Conservation (phyloP, 2,329 filamentous ascomycete genomes). For the Colletotrichum karsti region DNA sequence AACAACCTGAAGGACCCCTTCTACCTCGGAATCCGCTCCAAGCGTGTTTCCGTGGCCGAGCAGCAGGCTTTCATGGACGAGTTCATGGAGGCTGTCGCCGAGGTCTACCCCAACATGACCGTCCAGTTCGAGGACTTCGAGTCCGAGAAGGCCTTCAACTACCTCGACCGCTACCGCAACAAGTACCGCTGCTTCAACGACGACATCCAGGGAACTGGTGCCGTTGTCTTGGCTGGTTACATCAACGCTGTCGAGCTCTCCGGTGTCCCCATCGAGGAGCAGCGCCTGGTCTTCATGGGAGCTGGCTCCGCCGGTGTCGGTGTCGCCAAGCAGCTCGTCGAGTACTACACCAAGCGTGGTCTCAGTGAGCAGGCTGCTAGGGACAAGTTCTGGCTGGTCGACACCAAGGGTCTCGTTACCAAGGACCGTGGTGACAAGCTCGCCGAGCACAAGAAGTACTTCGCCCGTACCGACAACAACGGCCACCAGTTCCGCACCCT, state of each 20-base stretch:
- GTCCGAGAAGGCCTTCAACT: slow-evolving; percentile 89
- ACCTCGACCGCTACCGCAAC: slow-evolving; percentile 88
- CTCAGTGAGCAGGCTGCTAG: slow-evolving; percentile 87
- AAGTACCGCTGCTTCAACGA: slow-evolving; percentile 98
- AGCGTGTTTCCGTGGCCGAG: slow-evolving; percentile 79
- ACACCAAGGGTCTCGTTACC: slow-evolving; percentile 95
- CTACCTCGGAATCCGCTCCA: slow-evolving; percentile 89
- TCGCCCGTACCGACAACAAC: slow-evolving; percentile 70
- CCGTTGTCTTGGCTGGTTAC: slow-evolving; percentile 86
- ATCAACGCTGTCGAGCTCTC: slow-evolving; percentile 83
- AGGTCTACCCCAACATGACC: slow-evolving; percentile 72
- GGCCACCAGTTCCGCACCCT: slow-evolving; percentile 80
- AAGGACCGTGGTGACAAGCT: slow-evolving; percentile 92
- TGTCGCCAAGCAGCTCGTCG: slow-evolving; percentile 96
- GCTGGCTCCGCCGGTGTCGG: slow-evolving; percentile 95
- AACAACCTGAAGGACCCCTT: slow-evolving; percentile 73
- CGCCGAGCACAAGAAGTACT: slow-evolving; percentile 86
- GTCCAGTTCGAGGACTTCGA: slow-evolving; percentile 99
- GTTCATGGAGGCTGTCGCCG: slow-evolving; percentile 90
- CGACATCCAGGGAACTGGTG: slow-evolving; percentile 96
- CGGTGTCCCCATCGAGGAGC: slow-evolving; percentile 85
- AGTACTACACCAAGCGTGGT: slow-evolving; percentile 94
- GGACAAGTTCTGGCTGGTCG: slow-evolving; percentile 95
- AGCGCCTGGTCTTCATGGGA: slow-evolving; percentile 95
- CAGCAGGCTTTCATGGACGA: slow-evolving; percentile 96